These are phyloP conservation scores for Trichophyton equinum DNA, from an alignment of 2,329 filamentous ascomycete species.

Conservation along the genomic window DNA sequence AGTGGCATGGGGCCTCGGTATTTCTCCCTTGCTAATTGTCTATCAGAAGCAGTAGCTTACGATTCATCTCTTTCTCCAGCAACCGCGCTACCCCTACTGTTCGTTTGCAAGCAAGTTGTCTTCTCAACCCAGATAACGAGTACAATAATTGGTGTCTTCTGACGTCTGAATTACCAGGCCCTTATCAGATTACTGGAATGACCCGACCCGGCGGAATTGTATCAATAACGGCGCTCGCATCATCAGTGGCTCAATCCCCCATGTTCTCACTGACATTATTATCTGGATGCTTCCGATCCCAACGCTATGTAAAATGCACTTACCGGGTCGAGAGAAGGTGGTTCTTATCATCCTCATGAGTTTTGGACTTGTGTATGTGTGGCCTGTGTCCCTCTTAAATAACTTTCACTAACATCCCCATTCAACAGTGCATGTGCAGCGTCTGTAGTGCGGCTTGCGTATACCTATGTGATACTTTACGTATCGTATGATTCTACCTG, in stretches of 20 bases:
- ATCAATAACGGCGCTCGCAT: constrained; percentile 9
- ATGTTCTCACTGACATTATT: constrained; percentile 12
- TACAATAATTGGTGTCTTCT: background rate
- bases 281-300: constrained; percentile 14
- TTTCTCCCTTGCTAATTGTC: background rate
- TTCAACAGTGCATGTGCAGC: constrained; percentile 12
- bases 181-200: constrained; percentile 11
- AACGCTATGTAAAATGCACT: constrained; percentile 11
- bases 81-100: constrained; percentile 9
- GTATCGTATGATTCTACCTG: constrained; percentile 13
- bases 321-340: constrained; percentile 11
- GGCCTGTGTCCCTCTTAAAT: background rate
- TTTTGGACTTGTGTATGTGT: constrained; percentile 12
- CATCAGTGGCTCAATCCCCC: constrained; percentile 8
- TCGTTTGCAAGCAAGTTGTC: constrained; percentile 12
- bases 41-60: background rate
- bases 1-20: constrained; percentile 13
- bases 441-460: constrained; percentile 11
- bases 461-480: constrained; percentile 8
- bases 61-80: constrained; percentile 6
- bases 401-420: background rate
- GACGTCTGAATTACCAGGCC: constrained; percentile 6
- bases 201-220: constrained; percentile 4
- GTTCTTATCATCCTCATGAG: constrained; percentile 14
- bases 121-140: background rate